phyloP scores from a whole-genome alignment of 2,329 filamentous ascomycete genomes.

The Aspergillus brunneoviolaceus region DNA sequence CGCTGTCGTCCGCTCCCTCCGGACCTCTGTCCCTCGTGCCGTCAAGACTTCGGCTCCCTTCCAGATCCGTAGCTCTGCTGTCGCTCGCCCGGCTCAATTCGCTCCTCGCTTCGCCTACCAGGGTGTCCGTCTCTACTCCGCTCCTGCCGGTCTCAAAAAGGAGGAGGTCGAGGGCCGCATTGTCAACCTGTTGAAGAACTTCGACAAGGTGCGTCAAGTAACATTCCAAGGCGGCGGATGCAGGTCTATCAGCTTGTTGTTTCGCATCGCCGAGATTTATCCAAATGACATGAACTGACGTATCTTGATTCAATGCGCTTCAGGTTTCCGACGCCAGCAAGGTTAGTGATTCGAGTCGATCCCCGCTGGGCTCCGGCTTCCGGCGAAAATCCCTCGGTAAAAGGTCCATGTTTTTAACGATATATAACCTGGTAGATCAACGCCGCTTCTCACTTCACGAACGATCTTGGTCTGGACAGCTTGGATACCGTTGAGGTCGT shows the following conservation, averaged over 20 bases:
- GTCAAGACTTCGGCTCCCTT: constrained; percentile 60
- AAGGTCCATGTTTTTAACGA: constrained; percentile 23
- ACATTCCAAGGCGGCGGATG: neutral
- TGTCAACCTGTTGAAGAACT: constrained; percentile 87
- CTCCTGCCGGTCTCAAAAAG: constrained; percentile 73
- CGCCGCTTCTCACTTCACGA: constrained; percentile 83
- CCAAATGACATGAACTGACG: constrained; percentile 9
- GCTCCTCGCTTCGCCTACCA: constrained; percentile 64
- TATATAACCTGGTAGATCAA: constrained; percentile 64
- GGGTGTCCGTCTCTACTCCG: constrained; percentile 81
- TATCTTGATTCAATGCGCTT: constrained; percentile 9
- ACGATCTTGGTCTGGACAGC: constrained; percentile 95
- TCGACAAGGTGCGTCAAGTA: constrained; percentile 76
- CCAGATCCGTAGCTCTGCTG: constrained; percentile 58
- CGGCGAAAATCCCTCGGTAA: neutral
- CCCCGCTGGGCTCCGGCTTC: neutral
- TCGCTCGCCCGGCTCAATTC: constrained; percentile 61
- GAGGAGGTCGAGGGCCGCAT: constrained; percentile 88
- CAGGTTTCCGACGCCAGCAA: constrained; percentile 43
- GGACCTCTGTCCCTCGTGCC: constrained; percentile 53
- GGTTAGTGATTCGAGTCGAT: constrained; percentile 28
- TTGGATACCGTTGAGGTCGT: constrained; percentile 99
- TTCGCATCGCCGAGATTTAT: neutral
- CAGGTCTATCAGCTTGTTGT: neutral
- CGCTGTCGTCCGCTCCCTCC: constrained; percentile 75